Evolutionary conservation across 768 basidiomycete genomes (phyloP), one percentile per base, ranked within the genome.

Genomic region (Lactarius deliciosus): DNA sequence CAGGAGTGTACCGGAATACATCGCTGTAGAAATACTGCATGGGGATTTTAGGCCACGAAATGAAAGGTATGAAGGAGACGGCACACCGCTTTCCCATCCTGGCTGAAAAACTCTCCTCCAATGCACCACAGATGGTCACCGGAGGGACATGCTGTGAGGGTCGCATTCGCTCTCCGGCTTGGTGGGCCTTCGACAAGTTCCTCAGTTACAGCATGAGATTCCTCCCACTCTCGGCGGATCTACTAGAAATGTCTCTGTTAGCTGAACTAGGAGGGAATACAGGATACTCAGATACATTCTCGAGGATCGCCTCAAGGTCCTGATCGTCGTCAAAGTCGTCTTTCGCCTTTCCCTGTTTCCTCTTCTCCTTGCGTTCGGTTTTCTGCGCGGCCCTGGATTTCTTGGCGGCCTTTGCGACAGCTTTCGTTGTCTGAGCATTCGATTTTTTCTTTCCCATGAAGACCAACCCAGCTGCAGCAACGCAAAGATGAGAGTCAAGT

Each of bases 61-160:
- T 55, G 38, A 45, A 60, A 32, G 53, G 7, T 34, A 30, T 38
- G 36, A 30, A 38, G 36, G 64, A 64, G 60, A 30, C n/a, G 36
- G 74, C 83, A 55, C 69, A 92, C 89, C 18, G 92, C 89, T 74
- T 86, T 90, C 13, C 86, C 86, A 66, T 96, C 95, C 56, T 95
- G 92, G 65, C 86, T 87, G 74, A 94, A 96, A 75, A 87, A 93
- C 73, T 94, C 93, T 7, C 92, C 92, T 0, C 92, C 92, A 40
- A 93, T 88, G 67, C 82, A 89, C 90, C 90, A 96, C 0, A 95
- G 79, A 74, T 93, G 83, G 68, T 88, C 90, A 54, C 91, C 91
- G 63, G 81, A 86, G 0, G 93, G 94, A 76, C 90, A 94, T 0
- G 91, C 78, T 0, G 89, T 90, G 18, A 96, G 76, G 0, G 91